Evolutionary conservation across 2,329 filamentous ascomycete genomes (phyloP).

Genomic region (Plenodomus biglobosus): DNA sequence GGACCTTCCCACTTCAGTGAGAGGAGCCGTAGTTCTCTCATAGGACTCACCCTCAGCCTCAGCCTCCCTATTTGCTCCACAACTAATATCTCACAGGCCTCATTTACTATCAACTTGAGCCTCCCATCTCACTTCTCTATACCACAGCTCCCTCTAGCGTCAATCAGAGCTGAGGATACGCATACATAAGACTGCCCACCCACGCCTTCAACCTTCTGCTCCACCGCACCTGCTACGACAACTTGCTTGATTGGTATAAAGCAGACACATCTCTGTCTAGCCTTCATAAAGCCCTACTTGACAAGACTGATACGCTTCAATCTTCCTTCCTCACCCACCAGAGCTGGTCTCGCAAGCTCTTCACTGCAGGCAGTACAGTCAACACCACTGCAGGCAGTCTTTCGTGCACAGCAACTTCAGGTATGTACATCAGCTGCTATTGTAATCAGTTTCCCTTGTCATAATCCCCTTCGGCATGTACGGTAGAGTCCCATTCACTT

Average conservation of each 20-base stretch:
- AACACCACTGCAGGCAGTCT: constrained; percentile 19
- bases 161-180: background rate
- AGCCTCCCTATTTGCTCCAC: too few relatives aligned
- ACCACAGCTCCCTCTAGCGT: background rate
- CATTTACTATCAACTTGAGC: too few relatives aligned
- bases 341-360: constrained; percentile 15
- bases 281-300: constrained; percentile 1
- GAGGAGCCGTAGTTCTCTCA: too few relatives aligned
- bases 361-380: constrained; percentile 19
- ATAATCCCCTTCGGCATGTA: background rate
- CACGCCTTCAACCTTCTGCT: constrained; percentile 13
- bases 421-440: constrained; percentile 11
- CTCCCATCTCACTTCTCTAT: too few relatives aligned
- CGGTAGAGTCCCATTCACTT: constrained; percentile 1
- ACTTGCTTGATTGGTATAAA: constrained; percentile 1
- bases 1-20: too few relatives aligned
- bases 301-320: constrained; percentile 2
- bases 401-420: constrained; percentile 15
- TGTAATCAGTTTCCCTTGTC: constrained; percentile 2
- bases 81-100: too few relatives aligned
- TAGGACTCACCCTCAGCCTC: too few relatives aligned
- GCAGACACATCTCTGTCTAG: constrained; percentile 5
- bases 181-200: constrained; percentile 18
- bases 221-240: constrained; percentile 17
- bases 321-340: constrained; percentile 5